Conservation (phyloP, 768 basidiomycete genomes). For the Boletus insuetus region DNA sequence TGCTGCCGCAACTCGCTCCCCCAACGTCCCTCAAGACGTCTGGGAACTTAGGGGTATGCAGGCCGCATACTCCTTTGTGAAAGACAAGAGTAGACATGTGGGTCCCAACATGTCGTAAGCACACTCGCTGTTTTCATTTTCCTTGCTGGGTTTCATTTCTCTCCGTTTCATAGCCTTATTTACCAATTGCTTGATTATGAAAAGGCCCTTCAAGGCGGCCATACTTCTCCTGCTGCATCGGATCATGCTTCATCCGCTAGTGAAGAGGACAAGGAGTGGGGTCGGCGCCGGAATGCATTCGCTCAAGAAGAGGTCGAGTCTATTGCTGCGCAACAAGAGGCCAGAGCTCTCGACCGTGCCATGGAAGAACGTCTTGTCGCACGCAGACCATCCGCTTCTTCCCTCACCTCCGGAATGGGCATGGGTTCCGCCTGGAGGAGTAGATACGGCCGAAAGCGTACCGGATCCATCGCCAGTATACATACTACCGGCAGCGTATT, state of each 20-base stretch:
- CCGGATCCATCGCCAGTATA: slow-evolving; percentile 73
- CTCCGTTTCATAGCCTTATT: slow-evolving; percentile 60
- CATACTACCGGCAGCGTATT: slow-evolving; percentile 64
- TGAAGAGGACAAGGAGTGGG: slow-evolving; percentile 81
- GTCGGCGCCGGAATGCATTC: slow-evolving; percentile 58
- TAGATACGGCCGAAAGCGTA: slow-evolving; percentile 68
- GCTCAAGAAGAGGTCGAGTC: slow-evolving; percentile 47
- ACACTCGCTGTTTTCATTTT: slow-evolving; percentile 21
- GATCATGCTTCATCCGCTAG: slow-evolving; percentile 52
- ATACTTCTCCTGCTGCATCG: slow-evolving; percentile 48
- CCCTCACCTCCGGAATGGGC: slow-evolving; percentile 59
- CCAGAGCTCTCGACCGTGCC: slow-evolving; percentile 78
- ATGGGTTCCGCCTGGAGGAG: slow-evolving; percentile 66
- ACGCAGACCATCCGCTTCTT: slow-evolving; percentile 68
- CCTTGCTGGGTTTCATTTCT: slow-evolving; percentile 22
- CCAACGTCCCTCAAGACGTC: slow-evolving; percentile 68
- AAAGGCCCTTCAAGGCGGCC: slow-evolving; percentile 57
- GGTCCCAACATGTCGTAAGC: slow-evolving; percentile 96
- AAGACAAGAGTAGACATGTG: slow-evolving; percentile 82
- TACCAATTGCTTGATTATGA: slow-evolving; percentile 94
- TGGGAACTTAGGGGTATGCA: slow-evolving; percentile 87
- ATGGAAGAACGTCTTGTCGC: slow-evolving; percentile 83
- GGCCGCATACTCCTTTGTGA: slow-evolving; percentile 85
- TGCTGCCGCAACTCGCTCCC: slow-evolving; percentile 68
- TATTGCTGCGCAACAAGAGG: slow-evolving; percentile 66